Conservation (phyloP, 1,284 basidiomycete species). For the Microbotryum saponariae region DNA sequence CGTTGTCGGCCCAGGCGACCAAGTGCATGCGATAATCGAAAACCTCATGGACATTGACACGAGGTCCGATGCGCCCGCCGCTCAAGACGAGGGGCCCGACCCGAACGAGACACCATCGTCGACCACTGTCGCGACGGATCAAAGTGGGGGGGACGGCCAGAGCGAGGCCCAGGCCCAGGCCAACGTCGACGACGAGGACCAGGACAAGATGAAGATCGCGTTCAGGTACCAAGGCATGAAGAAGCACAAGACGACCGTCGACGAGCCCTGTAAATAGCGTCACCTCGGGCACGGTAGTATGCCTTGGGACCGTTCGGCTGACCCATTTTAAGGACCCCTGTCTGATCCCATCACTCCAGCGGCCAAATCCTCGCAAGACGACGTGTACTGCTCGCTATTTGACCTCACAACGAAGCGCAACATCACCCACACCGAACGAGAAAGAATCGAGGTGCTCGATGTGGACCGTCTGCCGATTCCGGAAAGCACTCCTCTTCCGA, state of each 20-base stretch:
- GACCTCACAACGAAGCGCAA: constrained; percentile 53
- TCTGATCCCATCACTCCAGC: background rate
- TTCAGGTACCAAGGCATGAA: constrained; percentile 93
- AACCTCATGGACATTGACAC: constrained; percentile 35
- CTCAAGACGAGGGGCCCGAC: constrained; percentile 32
- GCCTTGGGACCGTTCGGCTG: background rate
- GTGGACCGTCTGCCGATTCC: constrained; percentile 10
- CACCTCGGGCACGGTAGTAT: background rate
- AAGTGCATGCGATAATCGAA: constrained; percentile 30
- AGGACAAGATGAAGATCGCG: constrained; percentile 71
- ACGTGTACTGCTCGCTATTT: constrained; percentile 61
- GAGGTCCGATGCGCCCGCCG: background rate
- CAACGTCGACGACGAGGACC: constrained; percentile 45
- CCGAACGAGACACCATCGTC: too few relatives aligned
- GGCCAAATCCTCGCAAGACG: constrained; percentile 31
- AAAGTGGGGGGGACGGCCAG: constrained; percentile 45
- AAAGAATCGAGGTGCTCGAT: constrained; percentile 21
- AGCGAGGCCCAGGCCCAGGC: constrained; percentile 50
- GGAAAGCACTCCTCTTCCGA: background rate
- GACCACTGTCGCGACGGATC: constrained; percentile 37
- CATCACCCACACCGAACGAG: constrained; percentile 26
- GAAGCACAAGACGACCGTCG: constrained; percentile 78
- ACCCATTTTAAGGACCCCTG: background rate
- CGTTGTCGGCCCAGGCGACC: constrained; percentile 45
- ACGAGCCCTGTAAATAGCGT: constrained; percentile 27